These are phyloP conservation scores for Tripterygium wilfordii DNA, from an alignment of 177 flowering plant species.

Conservation along the genomic window DNA sequence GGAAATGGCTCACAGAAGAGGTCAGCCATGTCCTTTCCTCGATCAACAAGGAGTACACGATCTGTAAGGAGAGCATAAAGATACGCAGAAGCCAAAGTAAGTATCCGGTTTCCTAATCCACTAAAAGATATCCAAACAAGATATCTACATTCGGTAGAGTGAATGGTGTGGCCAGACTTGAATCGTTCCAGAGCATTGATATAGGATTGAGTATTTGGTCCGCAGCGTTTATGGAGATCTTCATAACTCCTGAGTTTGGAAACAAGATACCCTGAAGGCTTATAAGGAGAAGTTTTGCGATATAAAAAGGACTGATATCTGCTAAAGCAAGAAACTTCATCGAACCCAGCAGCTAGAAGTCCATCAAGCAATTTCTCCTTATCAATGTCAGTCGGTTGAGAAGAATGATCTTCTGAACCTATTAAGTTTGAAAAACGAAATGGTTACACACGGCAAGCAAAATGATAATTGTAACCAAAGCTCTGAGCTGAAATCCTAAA, in stretches of 20 bases:
- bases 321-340: constrained; percentile 36
- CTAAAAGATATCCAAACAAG: constrained; percentile 41
- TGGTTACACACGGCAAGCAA: not conserved
- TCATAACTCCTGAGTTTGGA: constrained; percentile 41
- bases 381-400: constrained; percentile 2
- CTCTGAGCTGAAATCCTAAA: too few species aligned
- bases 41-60: constrained; percentile 40
- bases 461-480: too few species aligned
- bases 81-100: constrained; percentile 33
- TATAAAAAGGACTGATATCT: constrained; percentile 30
- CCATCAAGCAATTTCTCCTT: constrained; percentile 28
- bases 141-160: constrained; percentile 31
- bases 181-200: constrained; percentile 12
- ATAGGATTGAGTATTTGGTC: constrained; percentile 29
- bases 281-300: constrained; percentile 23
- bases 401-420: constrained; percentile 7
- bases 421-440: not conserved
- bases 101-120: constrained; percentile 45
- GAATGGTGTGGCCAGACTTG: constrained; percentile 9
- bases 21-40: constrained; percentile 25
- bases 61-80: constrained; percentile 45
- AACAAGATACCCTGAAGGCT: constrained; percentile 38
- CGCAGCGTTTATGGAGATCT: constrained; percentile 40
- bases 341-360: constrained; percentile 38
- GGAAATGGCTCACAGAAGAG: constrained; percentile 53